These are phyloP conservation scores for Hypoxylon sp. DNA, from an alignment of 2,329 filamentous ascomycete species.

Conservation along the genomic window DNA sequence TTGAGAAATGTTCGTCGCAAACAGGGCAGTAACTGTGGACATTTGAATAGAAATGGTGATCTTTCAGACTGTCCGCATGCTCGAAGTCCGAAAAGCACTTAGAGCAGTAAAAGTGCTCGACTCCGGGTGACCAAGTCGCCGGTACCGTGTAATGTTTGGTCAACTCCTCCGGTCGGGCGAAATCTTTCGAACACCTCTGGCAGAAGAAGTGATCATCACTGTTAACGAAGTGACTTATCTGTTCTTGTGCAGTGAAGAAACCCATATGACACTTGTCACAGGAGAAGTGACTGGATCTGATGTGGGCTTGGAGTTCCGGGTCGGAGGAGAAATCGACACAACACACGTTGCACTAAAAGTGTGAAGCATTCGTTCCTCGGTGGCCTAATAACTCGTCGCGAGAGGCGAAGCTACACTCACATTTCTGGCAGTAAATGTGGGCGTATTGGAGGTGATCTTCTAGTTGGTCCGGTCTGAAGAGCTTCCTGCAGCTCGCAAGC, in stretches of 20 bases:
- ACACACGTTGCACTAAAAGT: slow-evolving; percentile 34
- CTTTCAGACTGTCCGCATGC: background rate
- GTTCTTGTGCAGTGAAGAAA: background rate
- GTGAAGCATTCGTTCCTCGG: background rate
- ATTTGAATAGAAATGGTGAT: slow-evolving; percentile 18
- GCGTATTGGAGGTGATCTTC: slow-evolving; percentile 5
- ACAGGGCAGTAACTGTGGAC: slow-evolving; percentile 11
- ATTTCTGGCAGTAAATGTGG: slow-evolving; percentile 12
- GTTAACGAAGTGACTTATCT: background rate
- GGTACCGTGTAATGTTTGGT: slow-evolving; percentile 1
- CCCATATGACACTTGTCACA: slow-evolving; percentile 9
- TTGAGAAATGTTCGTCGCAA: slow-evolving; percentile 5
- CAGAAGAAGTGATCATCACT: slow-evolving; percentile 13
- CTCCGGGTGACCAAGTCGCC: slow-evolving; percentile 3
- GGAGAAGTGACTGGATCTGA: slow-evolving; percentile 13
- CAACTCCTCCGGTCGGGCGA: background rate
- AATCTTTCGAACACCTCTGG: slow-evolving; percentile 13
- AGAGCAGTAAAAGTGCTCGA: slow-evolving; percentile 13
- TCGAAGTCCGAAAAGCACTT: slow-evolving; percentile 19
- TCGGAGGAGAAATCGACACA: slow-evolving; percentile 17
- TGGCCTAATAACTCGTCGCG: slow-evolving; percentile 6
- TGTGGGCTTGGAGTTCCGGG: background rate
- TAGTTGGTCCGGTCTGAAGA: slow-evolving; percentile 11
- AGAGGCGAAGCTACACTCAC: slow-evolving; percentile 1
- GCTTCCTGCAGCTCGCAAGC: background rate